phyloP scores from a whole-genome alignment of 164 flowering plant species.

The Tinospora cordifolia region DNA sequence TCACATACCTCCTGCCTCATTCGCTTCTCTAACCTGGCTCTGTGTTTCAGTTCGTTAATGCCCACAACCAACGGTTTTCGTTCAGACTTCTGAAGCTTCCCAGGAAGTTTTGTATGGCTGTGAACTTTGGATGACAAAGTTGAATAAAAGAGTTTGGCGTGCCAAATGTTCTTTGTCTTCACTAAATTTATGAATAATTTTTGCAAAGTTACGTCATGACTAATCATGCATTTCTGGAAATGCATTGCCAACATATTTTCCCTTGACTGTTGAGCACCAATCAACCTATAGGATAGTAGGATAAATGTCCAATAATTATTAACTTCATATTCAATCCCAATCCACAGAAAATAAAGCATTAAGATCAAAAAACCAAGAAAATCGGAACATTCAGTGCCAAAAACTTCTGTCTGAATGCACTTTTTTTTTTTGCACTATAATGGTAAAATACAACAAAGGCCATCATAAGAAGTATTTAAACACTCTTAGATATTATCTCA shows the following conservation, averaged over 20 bases:
- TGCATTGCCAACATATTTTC: conserved; percentile 13
- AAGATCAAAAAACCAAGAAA: too few relatives aligned
- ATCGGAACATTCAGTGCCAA: too few relatives aligned
- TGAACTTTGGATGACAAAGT: conserved; percentile 11
- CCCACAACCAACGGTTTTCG: conserved; percentile 43
- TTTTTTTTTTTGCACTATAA: too few relatives aligned
- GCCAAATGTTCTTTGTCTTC: conserved; percentile 1
- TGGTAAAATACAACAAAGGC: too few relatives aligned
- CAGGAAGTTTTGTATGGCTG: conserved; percentile 28
- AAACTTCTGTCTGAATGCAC: too few relatives aligned
- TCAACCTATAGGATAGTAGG: neutral
- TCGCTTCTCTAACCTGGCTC: conserved; percentile 34
- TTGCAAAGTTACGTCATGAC: neutral
- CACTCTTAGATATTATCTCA: too few relatives aligned
- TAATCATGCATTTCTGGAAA: neutral
- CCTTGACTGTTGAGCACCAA: neutral
- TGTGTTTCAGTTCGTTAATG: conserved; percentile 48
- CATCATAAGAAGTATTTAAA: too few relatives aligned
- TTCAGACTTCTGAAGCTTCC: conserved; percentile 36
- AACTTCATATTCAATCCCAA: neutral
- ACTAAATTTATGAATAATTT: conserved; percentile 1
- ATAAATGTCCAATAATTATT: neutral
- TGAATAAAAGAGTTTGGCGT: conserved; percentile 15
- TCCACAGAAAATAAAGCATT: neutral
- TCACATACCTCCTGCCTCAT: conserved; percentile 33